Evolutionary conservation across 176 grass and related monocot species (phyloP).

Genomic region (Triticum urartu): DNA sequence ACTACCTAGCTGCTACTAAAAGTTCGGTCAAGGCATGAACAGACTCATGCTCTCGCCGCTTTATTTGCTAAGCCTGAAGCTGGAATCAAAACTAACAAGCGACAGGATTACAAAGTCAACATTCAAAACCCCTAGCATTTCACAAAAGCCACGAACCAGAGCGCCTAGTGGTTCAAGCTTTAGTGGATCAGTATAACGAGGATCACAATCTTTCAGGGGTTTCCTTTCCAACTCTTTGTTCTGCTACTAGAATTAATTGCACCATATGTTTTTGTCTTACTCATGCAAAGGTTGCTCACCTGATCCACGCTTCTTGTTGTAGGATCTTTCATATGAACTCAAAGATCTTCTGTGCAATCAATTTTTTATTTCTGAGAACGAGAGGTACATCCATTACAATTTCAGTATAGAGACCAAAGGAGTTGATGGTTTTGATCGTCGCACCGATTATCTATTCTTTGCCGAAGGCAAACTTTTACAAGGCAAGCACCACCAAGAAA

Average conservation of each 20-base stretch:
- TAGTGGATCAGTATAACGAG: not conserved
- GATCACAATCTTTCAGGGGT: not conserved
- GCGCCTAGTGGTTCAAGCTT: not conserved
- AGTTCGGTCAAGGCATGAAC: too few relatives aligned
- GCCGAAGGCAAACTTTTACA: not conserved
- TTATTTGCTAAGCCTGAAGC: too few relatives aligned
- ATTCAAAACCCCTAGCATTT: not conserved
- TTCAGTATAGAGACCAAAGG: not conserved
- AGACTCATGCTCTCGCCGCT: too few relatives aligned
- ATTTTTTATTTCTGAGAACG: not conserved
- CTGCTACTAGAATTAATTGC: not conserved
- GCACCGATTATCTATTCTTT: not conserved
- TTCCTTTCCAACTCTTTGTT: not conserved
- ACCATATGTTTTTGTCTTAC: not conserved
- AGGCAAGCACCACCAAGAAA: not conserved
- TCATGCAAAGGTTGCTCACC: not conserved
- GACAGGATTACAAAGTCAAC: too few relatives aligned
- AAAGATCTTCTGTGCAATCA: not conserved
- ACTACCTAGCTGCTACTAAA: too few relatives aligned
- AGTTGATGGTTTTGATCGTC: not conserved
- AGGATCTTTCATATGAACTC: not conserved
- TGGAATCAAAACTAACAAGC: too few relatives aligned
- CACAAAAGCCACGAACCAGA: not conserved
- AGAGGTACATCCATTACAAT: not conserved
- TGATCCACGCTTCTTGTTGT: not conserved